A percentile compares a stretch with the other conserved stretches of the same genome.
These are phyloP conservation scores for Umbelopsis vinacea DNA, from an alignment of 192 early-diverging fungal species.

Conservation along the genomic window DNA sequence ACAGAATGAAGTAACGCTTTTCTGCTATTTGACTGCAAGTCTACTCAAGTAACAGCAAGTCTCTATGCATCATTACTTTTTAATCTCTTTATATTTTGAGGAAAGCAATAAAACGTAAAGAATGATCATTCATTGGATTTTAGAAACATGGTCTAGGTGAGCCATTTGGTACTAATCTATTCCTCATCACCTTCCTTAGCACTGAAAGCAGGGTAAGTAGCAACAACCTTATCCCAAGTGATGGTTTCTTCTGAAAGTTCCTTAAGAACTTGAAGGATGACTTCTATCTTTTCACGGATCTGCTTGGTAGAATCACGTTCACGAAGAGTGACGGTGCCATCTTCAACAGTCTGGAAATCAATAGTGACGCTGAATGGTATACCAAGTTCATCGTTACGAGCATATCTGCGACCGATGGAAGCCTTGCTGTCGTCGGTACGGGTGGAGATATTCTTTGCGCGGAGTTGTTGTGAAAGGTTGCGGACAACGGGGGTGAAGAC, in stretches of 20 bases:
- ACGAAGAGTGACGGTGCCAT: constrained; percentile 92
- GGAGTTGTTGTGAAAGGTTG: constrained; percentile 69
- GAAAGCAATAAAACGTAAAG: too few relatives aligned
- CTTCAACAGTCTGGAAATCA: constrained; percentile 97
- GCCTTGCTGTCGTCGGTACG: constrained; percentile 88
- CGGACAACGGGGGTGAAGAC: constrained; percentile 74
- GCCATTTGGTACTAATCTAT: neutral
- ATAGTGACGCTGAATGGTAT: constrained; percentile 97
- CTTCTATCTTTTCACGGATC: constrained; percentile 79
- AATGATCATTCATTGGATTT: too few relatives aligned
- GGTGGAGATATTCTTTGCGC: constrained; percentile 75
- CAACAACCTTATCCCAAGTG: constrained; percentile 20
- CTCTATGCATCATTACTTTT: too few relatives aligned
- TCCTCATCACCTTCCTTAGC: constrained; percentile 4
- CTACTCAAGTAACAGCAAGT: too few relatives aligned
- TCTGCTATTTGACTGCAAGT: too few relatives aligned
- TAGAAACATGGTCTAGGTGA: too few relatives aligned
- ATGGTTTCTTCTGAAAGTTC: constrained; percentile 19
- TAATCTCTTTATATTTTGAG: too few relatives aligned
- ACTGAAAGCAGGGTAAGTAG: constrained; percentile 19
- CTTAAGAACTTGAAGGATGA: constrained; percentile 70
- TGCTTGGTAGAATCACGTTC: constrained; percentile 97
- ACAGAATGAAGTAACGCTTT: neutral
- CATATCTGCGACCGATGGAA: constrained; percentile 93
- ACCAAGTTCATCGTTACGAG: constrained; percentile 97